phyloP scores from a whole-genome alignment of 2,329 filamentous ascomycete genomes.

The Saccharata proteae region DNA sequence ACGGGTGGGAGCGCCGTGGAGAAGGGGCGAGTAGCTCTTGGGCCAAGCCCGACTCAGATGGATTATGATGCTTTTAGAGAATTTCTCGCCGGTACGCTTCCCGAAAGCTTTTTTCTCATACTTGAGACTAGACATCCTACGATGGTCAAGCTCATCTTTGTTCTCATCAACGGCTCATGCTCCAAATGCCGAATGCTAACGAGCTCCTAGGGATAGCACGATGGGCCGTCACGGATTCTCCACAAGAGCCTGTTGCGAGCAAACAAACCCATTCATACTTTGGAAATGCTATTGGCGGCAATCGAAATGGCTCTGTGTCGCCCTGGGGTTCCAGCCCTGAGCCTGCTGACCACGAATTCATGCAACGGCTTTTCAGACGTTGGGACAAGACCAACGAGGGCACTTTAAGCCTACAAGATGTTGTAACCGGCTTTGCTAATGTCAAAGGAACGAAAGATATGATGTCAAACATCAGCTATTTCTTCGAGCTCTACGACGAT shows the following conservation, averaged over 20 bases:
- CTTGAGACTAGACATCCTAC: background rate
- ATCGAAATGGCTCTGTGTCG: slow-evolving; percentile 28
- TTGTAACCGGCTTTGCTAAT: slow-evolving; percentile 78
- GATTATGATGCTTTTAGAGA: slow-evolving; percentile 94
- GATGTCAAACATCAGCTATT: slow-evolving; percentile 95
- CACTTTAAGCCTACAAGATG: slow-evolving; percentile 77
- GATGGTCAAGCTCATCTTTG: too few species aligned
- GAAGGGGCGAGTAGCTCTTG: slow-evolving; percentile 76
- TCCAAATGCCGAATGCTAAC: slow-evolving; percentile 4
- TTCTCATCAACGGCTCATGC: background rate
- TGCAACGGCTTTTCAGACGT: slow-evolving; percentile 71
- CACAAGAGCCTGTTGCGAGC: too few species aligned
- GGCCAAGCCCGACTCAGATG: slow-evolving; percentile 85
- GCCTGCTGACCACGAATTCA: slow-evolving; percentile 89
- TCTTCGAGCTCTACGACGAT: slow-evolving; percentile 95
- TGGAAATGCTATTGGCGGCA: slow-evolving; percentile 31
- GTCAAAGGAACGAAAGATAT: slow-evolving; percentile 93
- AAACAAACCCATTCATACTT: slow-evolving; percentile 49
- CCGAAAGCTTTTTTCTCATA: background rate
- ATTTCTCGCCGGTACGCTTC: slow-evolving; percentile 57
- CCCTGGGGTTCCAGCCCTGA: slow-evolving; percentile 51
- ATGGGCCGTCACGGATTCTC: slow-evolving; percentile 87
- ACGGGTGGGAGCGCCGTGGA: slow-evolving; percentile 47
- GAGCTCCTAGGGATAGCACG: slow-evolving; percentile 54
- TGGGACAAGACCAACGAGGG: slow-evolving; percentile 75